A percentile compares a stretch with the other conserved stretches of the same genome.
Conservation (phyloP, 768 basidiomycete species). For the Tephrocybe sp. region DNA sequence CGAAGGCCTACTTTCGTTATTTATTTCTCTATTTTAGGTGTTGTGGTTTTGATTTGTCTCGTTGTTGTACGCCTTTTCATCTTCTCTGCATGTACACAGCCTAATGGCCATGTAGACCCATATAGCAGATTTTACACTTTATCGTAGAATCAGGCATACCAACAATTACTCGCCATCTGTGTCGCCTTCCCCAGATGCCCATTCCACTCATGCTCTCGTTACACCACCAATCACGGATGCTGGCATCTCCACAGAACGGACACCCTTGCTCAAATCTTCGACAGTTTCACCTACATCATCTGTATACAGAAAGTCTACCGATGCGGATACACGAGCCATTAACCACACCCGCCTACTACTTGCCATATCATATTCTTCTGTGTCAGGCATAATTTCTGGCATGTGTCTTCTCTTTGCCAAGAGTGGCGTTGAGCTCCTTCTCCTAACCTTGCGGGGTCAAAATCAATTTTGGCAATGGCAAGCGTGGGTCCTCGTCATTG, state of each 20-base stretch:
- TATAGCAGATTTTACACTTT: slow-evolving; percentile 62
- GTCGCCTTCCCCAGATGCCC: slow-evolving; percentile 28
- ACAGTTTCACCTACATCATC: slow-evolving; percentile 29
- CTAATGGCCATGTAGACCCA: slow-evolving; percentile 57
- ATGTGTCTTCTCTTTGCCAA: slow-evolving; percentile 95
- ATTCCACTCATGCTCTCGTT: slow-evolving; percentile 36
- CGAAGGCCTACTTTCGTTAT: slow-evolving; percentile 72
- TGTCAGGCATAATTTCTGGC: slow-evolving; percentile 86
- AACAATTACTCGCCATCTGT: slow-evolving; percentile 17
- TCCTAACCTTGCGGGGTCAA: slow-evolving; percentile 71
- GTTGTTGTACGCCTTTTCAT: slow-evolving; percentile 49
- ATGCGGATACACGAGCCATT: slow-evolving; percentile 26
- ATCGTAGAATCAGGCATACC: slow-evolving; percentile 33
- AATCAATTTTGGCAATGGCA: slow-evolving; percentile 88
- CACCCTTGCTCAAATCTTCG: slow-evolving; percentile 51
- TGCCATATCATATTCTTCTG: slow-evolving; percentile 84
- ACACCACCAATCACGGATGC: slow-evolving; percentile 32
- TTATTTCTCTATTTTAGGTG: slow-evolving; percentile 76
- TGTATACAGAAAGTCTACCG: slow-evolving; percentile 18
- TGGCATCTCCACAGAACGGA: slow-evolving; percentile 47
- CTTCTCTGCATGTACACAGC: neutral
- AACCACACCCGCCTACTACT: slow-evolving; percentile 59
- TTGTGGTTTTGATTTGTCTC: slow-evolving; percentile 59
- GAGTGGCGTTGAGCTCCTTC: slow-evolving; percentile 85
- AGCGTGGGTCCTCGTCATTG: slow-evolving; percentile 77